A percentile compares a stretch with the other conserved stretches of the same genome.
Conservation (phyloP, 208 protist species). For the Acanthamoeba sp. region DNA sequence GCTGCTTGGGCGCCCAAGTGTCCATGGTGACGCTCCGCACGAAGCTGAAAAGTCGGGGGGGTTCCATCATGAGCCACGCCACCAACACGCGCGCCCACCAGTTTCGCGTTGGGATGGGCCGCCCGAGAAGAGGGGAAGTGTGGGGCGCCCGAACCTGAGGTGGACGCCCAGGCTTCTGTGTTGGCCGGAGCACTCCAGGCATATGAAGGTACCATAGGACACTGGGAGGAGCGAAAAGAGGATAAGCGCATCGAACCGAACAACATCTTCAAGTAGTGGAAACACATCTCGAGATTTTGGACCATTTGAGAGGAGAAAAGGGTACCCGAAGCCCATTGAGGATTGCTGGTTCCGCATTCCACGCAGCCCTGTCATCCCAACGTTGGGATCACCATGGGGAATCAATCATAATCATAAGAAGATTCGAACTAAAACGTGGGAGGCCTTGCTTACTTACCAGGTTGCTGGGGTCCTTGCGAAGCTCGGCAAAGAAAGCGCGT, state of each 20-base stretch:
- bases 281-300: too few species aligned
- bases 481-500: slow-evolving; percentile 50
- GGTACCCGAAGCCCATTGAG: slow-evolving; percentile 64
- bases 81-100: too few species aligned
- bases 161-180: slow-evolving; percentile 44
- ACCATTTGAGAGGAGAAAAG: not conserved
- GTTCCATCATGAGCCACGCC: too few species aligned
- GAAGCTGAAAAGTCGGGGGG: too few species aligned
- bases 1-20: slow-evolving; percentile 56
- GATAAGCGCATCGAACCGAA: not conserved
- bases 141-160: not conserved
- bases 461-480: slow-evolving; percentile 29
- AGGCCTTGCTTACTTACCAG: not conserved
- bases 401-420: not conserved
- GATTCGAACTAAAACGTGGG: not conserved
- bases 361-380: slow-evolving; percentile 53
- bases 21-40: slow-evolving; percentile 70
- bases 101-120: too few species aligned
- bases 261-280: not conserved
- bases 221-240: not conserved
- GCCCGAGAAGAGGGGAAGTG: not conserved
- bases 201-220: slow-evolving; percentile 59
- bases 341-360: slow-evolving; percentile 68
- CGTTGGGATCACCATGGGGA: too few species aligned
- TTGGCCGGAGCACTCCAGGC: slow-evolving; percentile 35